Percentiles rank a stretch among this genome's conserved stretches.
phyloP scores from a whole-genome alignment of 345 rosid genomes.

The Leavenworthia alabamica region DNA sequence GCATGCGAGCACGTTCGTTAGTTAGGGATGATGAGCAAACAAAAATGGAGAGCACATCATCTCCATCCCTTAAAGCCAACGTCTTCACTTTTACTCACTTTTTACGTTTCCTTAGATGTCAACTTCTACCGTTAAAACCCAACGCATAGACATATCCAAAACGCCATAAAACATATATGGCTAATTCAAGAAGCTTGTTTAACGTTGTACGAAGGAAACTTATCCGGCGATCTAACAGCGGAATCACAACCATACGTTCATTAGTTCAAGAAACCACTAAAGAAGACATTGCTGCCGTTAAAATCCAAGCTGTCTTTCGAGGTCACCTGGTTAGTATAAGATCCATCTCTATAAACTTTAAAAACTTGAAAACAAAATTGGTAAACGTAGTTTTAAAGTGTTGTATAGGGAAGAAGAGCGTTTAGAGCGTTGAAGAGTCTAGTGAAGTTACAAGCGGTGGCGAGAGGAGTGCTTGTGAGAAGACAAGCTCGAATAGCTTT shows the following conservation, averaged over 20 bases:
- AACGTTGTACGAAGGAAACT: slow-evolving; percentile 23
- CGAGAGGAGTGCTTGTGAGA: slow-evolving; percentile 56
- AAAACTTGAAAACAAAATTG: background rate
- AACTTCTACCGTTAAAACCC: background rate
- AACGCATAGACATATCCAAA: background rate
- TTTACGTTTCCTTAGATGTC: slow-evolving; percentile 19
- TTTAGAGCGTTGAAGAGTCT: slow-evolving; percentile 69
- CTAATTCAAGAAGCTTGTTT: slow-evolving; percentile 23
- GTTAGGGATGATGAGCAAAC: background rate
- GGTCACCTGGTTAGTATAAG: slow-evolving; percentile 60
- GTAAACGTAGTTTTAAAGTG: background rate
- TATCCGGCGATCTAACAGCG: slow-evolving; percentile 23
- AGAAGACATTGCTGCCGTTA: slow-evolving; percentile 55
- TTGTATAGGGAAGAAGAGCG: slow-evolving; percentile 69
- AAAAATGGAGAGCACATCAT: slow-evolving; percentile 33
- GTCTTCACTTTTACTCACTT: slow-evolving; percentile 20
- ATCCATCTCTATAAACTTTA: background rate
- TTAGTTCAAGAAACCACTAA: background rate
- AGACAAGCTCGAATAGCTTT: slow-evolving; percentile 58
- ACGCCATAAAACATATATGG: background rate
- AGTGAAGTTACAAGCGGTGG: slow-evolving; percentile 77
- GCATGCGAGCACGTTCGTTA: slow-evolving; percentile 33
- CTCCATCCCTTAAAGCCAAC: slow-evolving; percentile 26
- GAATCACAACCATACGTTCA: slow-evolving; percentile 19
- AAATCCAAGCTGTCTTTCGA: slow-evolving; percentile 75